Evolutionary conservation across 1,139 yeast genomes (phyloP).

Genomic region (Debaryomyces nepalensis): DNA sequence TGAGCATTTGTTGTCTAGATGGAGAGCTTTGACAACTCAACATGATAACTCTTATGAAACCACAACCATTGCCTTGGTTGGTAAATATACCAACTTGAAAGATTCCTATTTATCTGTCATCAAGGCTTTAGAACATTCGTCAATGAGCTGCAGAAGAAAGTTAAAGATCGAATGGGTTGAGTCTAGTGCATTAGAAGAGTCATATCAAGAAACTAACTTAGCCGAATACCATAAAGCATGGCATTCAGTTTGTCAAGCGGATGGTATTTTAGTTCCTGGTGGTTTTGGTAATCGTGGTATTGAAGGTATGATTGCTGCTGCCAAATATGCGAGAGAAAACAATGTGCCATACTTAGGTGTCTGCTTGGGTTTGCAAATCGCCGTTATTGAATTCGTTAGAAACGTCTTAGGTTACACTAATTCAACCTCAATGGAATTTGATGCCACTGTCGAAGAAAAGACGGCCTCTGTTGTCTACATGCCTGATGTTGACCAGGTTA

Average conservation of each 20-base stretch:
- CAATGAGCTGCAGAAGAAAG: slow-evolving; percentile 85
- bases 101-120: slow-evolving; percentile 95
- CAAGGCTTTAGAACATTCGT: slow-evolving; percentile 92
- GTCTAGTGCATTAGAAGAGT: slow-evolving; percentile 85
- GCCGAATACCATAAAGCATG: slow-evolving; percentile 91
- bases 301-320: slow-evolving; percentile 97
- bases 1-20: slow-evolving; percentile 66
- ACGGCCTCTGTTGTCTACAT: slow-evolving; percentile 88
- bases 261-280: slow-evolving; percentile 97
- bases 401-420: slow-evolving; percentile 69
- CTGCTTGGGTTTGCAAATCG: slow-evolving; percentile 96
- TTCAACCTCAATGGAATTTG: slow-evolving; percentile 87
- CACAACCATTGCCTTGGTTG: slow-evolving; percentile 94
- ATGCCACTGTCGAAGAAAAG: slow-evolving; percentile 61
- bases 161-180: slow-evolving; percentile 95
- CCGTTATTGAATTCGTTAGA: slow-evolving; percentile 92
- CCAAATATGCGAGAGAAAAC: slow-evolving; percentile 96
- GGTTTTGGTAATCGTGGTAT: slow-evolving; percentile 98
- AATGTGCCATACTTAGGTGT: slow-evolving; percentile 94
- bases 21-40: slow-evolving; percentile 78
- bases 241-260: slow-evolving; percentile 92
- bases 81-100: slow-evolving; percentile 93
- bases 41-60: slow-evolving; percentile 84
- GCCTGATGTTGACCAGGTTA: slow-evolving; percentile 97
- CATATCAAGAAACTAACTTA: slow-evolving; percentile 63